These are phyloP conservation scores for Rusavskia elegans DNA, from an alignment of 495 filamentous ascomycete species.

Conservation along the genomic window DNA sequence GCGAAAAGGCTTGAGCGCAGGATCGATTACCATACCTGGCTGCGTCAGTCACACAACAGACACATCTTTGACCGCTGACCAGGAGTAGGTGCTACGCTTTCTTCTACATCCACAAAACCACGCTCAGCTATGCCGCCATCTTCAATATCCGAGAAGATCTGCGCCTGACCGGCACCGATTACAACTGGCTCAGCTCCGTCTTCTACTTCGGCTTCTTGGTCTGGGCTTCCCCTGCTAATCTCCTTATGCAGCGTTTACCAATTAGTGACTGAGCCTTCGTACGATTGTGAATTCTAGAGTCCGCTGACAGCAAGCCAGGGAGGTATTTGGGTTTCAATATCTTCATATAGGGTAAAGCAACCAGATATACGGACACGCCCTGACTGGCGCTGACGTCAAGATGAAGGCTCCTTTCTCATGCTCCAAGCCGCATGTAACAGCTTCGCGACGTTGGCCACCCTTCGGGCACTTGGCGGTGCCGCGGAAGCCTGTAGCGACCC, in stretches of 20 bases:
- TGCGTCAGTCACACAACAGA: conserved; percentile 28
- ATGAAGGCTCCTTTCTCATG: conserved; percentile 33
- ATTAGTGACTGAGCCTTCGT: conserved; percentile 24
- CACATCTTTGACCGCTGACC: not conserved
- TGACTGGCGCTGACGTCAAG: too few relatives aligned
- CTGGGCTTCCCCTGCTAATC: conserved; percentile 35
- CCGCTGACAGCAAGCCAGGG: conserved; percentile 19
- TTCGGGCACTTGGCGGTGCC: conserved; percentile 39
- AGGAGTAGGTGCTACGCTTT: conserved; percentile 22
- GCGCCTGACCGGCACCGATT: conserved; percentile 34
- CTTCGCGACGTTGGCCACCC: conserved; percentile 34
- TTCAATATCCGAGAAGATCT: conserved; percentile 38
- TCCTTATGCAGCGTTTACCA: conserved; percentile 41
- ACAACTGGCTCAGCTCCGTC: conserved; percentile 41
- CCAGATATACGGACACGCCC: too few relatives aligned
- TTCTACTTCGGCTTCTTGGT: conserved; percentile 48
- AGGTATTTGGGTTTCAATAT: conserved; percentile 45
- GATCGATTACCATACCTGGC: conserved; percentile 38
- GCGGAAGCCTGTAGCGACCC: conserved; percentile 37
- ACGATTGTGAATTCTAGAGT: conserved; percentile 11
- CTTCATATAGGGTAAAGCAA: conserved; percentile 32
- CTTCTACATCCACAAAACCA: conserved; percentile 34
- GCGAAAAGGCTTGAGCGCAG: conserved; percentile 34
- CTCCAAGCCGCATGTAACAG: conserved; percentile 37
- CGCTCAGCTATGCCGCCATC: conserved; percentile 40